phyloP scores from a whole-genome alignment of 225 moss, liverwort and hornwort species.

The Pseudoscleropodium purum region DNA sequence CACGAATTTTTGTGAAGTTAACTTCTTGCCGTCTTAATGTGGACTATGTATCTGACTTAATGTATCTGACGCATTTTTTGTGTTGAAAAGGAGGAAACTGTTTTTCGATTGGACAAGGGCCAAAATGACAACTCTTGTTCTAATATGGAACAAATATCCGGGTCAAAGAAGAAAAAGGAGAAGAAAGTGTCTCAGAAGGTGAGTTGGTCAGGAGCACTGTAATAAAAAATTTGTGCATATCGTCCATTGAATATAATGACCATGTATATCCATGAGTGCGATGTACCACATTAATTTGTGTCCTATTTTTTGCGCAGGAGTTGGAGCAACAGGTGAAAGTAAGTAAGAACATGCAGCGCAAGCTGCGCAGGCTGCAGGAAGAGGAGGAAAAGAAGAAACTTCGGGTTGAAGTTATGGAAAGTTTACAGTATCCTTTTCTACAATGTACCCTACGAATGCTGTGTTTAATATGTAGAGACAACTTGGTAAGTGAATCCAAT shows the following conservation, averaged over 20 bases:
- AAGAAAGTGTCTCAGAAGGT: conserved; percentile 22
- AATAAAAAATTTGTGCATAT: not conserved
- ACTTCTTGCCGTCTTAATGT: not conserved
- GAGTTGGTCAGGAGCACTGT: not conserved
- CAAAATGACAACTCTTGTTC: not conserved
- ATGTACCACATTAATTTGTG: not conserved
- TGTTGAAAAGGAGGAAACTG: not conserved
- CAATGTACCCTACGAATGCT: not conserved
- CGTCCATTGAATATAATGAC: not conserved
- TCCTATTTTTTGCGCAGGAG: not conserved
- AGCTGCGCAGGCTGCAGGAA: conserved; percentile 54
- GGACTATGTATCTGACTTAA: not conserved
- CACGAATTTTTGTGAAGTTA: not conserved
- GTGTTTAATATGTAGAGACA: not conserved
- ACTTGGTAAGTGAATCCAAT: not conserved
- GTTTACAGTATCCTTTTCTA: conserved; percentile 39
- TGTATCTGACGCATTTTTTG: not conserved
- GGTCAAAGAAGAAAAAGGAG: conserved; percentile 20
- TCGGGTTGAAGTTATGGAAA: conserved; percentile 42
- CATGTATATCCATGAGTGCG: not conserved
- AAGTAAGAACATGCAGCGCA: conserved; percentile 52
- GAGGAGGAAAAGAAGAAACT: conserved; percentile 46
- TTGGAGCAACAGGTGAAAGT: conserved; percentile 16
- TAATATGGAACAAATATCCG: conserved; percentile 15
- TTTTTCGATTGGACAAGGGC: not conserved